These are phyloP conservation scores for Corrigiola litoralis DNA, from an alignment of 179 eudicot species.

Conservation along the genomic window DNA sequence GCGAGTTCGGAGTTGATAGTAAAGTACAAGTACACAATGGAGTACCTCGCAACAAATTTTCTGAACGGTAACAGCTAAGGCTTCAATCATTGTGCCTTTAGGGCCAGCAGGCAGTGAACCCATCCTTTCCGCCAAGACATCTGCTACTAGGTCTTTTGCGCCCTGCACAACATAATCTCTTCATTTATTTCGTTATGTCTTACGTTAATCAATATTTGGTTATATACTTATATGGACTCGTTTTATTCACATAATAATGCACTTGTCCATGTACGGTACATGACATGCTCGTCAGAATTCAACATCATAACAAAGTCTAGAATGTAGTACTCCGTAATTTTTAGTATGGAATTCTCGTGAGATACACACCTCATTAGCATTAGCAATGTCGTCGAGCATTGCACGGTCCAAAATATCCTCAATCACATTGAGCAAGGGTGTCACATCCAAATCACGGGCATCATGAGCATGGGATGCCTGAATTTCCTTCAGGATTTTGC, in stretches of 20 bases:
- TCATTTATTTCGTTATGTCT: too few relatives aligned
- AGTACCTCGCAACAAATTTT: constrained; percentile 68
- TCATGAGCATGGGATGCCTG: constrained; percentile 65
- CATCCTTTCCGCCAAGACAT: constrained; percentile 30
- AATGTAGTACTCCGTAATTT: too few relatives aligned
- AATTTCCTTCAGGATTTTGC: constrained; percentile 57
- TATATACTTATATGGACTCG: too few relatives aligned
- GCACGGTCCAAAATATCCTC: constrained; percentile 50
- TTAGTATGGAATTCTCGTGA: too few relatives aligned
- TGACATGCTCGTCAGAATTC: too few relatives aligned
- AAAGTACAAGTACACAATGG: too few relatives aligned
- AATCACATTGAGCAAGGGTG: constrained; percentile 43
- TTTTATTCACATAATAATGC: too few relatives aligned
- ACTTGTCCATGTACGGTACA: too few relatives aligned
- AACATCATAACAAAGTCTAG: too few relatives aligned
- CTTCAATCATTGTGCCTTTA: constrained; percentile 46
- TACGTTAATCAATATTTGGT: too few relatives aligned
- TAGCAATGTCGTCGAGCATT: constrained; percentile 31
- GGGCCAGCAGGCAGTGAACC: constrained; percentile 11
- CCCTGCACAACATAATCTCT: constrained; percentile 55
- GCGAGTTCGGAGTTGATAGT: too few relatives aligned
- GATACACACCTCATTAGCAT: constrained; percentile 6
- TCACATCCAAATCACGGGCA: constrained; percentile 53
- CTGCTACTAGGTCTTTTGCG: constrained; percentile 11
- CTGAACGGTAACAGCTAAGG: constrained; percentile 43